A percentile compares a stretch with the other conserved stretches of the same genome.
Conservation (phyloP, 495 filamentous ascomycete species). For the Penicillium lividum region DNA sequence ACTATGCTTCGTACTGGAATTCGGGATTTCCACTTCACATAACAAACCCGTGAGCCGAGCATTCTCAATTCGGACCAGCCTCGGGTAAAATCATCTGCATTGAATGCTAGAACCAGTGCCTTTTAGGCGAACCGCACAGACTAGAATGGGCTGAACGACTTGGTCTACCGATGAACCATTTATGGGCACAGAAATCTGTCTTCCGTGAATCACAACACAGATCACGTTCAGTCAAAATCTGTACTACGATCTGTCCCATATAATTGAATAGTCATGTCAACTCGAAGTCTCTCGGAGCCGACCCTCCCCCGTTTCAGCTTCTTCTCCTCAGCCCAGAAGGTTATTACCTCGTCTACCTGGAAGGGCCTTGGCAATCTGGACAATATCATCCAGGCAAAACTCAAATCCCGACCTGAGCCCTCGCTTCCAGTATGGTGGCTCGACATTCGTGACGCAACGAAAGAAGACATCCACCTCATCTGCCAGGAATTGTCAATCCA, state of each 20-base stretch:
- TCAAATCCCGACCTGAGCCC: conserved; percentile 17
- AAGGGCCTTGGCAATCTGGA: conserved; percentile 76
- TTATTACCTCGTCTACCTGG: conserved; percentile 73
- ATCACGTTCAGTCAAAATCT: neutral
- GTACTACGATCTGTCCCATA: neutral
- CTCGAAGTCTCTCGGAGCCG: neutral
- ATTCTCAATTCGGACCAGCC: neutral
- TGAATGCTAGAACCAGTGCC: no score
- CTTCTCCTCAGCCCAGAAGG: conserved; percentile 82
- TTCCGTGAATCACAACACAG: neutral
- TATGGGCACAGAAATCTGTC: neutral
- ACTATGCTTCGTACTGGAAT: neutral
- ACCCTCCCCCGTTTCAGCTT: conserved; percentile 71
- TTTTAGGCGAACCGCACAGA: no score
- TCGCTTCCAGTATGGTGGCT: conserved; percentile 72
- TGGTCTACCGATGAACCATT: neutral
- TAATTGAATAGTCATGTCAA: conserved; percentile 1
- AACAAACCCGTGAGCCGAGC: neutral
- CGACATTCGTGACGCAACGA: conserved; percentile 79
- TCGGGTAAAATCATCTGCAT: neutral
- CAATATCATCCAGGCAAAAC: conserved; percentile 68
- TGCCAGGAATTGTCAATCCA: conserved; percentile 85
- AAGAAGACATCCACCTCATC: conserved; percentile 76
- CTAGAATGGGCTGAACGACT: conserved; percentile 13
- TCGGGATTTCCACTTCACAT: neutral